Conservation (phyloP, 225 moss, liverwort and hornwort species). For the Bryoerythrophyllum caledonicum region DNA sequence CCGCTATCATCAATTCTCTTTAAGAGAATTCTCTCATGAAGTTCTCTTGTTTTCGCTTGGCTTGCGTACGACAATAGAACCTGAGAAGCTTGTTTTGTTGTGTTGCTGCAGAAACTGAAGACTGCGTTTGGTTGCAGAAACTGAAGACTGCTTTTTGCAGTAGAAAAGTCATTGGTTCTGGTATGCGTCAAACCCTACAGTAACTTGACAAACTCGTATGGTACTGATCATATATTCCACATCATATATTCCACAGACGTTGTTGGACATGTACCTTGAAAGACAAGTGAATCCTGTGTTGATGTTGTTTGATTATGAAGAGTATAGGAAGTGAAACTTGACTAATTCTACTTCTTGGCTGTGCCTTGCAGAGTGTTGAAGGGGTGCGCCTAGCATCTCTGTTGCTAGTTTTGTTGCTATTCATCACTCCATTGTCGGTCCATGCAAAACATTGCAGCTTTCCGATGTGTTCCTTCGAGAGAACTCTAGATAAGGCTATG, state of each 20-base stretch:
- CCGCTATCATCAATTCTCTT: neutral
- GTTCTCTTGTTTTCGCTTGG: slow-evolving; percentile 3
- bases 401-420: slow-evolving; percentile 25
- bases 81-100: slow-evolving; percentile 17
- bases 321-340: slow-evolving; percentile 12
- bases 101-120: slow-evolving; percentile 1
- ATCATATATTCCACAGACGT: no score
- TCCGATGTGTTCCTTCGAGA: slow-evolving; percentile 11
- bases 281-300: neutral
- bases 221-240: slow-evolving; percentile 10
- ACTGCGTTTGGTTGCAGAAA: slow-evolving; percentile 6
- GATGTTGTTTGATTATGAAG: neutral
- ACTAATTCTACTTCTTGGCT: slow-evolving; percentile 1
- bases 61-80: neutral
- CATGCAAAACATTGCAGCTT: slow-evolving; percentile 18
- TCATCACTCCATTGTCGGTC: slow-evolving; percentile 20
- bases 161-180: neutral
- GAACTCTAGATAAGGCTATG: slow-evolving; percentile 15
- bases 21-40: neutral
- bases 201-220: neutral
- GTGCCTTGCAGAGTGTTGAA: slow-evolving; percentile 17
- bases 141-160: neutral
- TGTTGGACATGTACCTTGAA: neutral
- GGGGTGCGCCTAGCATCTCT: neutral
- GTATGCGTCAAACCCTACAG: neutral